Conservation (phyloP, 2,329 filamentous ascomycete species). For the Microthyrium microscopicum region DNA sequence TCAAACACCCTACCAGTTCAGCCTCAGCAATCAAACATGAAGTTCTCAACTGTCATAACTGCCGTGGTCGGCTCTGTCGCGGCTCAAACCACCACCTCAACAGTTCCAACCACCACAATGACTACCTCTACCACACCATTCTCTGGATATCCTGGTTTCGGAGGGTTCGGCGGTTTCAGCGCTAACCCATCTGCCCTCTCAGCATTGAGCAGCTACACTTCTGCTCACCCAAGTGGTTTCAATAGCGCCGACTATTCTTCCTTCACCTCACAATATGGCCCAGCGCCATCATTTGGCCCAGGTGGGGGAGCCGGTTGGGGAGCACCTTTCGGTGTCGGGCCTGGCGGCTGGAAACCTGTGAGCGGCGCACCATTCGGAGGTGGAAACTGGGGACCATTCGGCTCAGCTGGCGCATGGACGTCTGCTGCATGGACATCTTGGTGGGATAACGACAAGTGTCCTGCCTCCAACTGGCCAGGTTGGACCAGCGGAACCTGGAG, state of each 20-base stretch:
- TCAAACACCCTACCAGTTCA: no score
- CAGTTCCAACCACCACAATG: no score
- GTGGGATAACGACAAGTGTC: slow-evolving; percentile 5
- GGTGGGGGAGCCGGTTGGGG: slow-evolving; percentile 4
- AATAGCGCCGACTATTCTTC: slow-evolving; percentile 4
- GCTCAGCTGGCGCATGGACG: slow-evolving; percentile 7
- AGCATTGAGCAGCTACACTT: slow-evolving; percentile 5
- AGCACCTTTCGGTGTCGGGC: slow-evolving; percentile 1
- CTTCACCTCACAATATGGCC: slow-evolving; percentile 4
- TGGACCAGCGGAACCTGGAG: slow-evolving; percentile 9
- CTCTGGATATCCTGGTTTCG: no score
- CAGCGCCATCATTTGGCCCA: not conserved
- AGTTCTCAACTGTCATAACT: no score
- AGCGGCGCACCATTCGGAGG: slow-evolving; percentile 3
- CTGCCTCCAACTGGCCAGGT: slow-evolving; percentile 7
- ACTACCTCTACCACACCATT: no score
- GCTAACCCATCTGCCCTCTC: no score
- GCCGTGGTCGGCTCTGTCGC: no score
- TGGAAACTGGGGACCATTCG: slow-evolving; percentile 2
- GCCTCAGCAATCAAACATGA: no score
- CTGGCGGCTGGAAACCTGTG: slow-evolving; percentile 5
- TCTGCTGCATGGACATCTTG: slow-evolving; percentile 8
- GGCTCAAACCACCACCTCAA: no score
- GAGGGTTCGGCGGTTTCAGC: no score
- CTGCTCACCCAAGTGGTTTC: slow-evolving; percentile 2